Evolutionary conservation across 352 stramenopile species (phyloP), one percentile per base, ranked within the genome.

Genomic region (Aphanomyces cochlioides): DNA sequence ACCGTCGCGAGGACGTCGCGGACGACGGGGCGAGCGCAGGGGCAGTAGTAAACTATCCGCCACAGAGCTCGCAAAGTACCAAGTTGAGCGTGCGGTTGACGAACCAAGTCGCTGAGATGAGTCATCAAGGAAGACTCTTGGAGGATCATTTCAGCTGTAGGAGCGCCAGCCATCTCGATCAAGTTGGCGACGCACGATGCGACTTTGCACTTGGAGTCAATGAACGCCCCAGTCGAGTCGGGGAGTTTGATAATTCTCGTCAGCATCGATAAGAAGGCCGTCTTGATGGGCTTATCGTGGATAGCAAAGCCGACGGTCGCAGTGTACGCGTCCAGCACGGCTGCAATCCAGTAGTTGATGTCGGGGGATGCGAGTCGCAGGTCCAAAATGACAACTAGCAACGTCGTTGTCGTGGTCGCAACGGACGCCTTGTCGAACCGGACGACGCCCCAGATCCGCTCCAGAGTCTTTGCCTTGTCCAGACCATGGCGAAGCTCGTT

Each of bases 271-370:
- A 61, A 41, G 7, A 61, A 39, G 13, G 54, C 15, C 10, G 15
- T 12, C 28, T 41, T 61, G 15, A 37, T 2, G 13, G 54, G 54
- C 15, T 21, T 7, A 10, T 39, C 36, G 28, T 61, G 54, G 54
- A 61, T 61, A 37, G 37, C 1, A 41, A 61, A 39, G 54, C 54
- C 36, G 19, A 15, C 6, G 54, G 28, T 40, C 10, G 54, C 54
- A n/a, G 54, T 61, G 15, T 45, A 37, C 5, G 17, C 54, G 17
- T 61, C 54, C 19, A 61, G 21, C 5, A 61, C 13, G 37, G 54
- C 54, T n/a, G 54, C 13, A 39, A 61, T 28, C 54, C 54, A 61
- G 28, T 61, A 61, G 54, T 61, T 61, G 54, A 61, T 37, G 19
- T 61, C 54, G 10, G 54, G 54, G 6, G 54, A 61, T 37, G 54